A percentile compares a stretch with the other conserved stretches of the same genome.
phyloP scores from a whole-genome alignment of 2,329 filamentous ascomycete species.

The Fusarium sublunatum region DNA sequence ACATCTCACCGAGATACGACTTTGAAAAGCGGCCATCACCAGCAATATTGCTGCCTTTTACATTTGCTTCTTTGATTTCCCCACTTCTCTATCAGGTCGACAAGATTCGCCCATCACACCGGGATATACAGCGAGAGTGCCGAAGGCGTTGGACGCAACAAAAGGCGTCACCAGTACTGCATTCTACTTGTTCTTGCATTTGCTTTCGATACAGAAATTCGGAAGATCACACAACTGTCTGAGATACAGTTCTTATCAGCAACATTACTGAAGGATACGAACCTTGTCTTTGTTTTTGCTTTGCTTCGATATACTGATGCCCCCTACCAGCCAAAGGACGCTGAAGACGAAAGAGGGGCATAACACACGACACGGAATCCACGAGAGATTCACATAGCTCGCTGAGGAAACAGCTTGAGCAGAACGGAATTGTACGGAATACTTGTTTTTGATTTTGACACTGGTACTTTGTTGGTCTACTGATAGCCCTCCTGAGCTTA shows the following conservation, averaged over 20 bases:
- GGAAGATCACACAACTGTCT: not conserved
- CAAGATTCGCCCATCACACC: not conserved
- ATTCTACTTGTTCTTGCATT: not conserved
- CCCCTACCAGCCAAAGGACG: not conserved
- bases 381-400: not conserved
- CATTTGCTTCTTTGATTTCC: not conserved
- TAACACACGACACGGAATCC: not conserved
- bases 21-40: not conserved
- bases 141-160: not conserved
- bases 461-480: not conserved
- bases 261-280: not conserved
- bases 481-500: not conserved
- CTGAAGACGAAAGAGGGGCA: not conserved
- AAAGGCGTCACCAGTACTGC: not conserved
- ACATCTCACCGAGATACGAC: not conserved
- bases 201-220: not conserved
- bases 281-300: not conserved
- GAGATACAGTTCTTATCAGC: not conserved
- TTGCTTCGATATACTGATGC: not conserved
- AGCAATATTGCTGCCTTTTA: not conserved
- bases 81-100: not conserved
- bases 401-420: not conserved
- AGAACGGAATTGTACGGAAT: not conserved
- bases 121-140: constrained; percentile 25
- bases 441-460: not conserved